phyloP scores from a whole-genome alignment of 345 rosid genomes.

The Heritiera fomes region DNA sequence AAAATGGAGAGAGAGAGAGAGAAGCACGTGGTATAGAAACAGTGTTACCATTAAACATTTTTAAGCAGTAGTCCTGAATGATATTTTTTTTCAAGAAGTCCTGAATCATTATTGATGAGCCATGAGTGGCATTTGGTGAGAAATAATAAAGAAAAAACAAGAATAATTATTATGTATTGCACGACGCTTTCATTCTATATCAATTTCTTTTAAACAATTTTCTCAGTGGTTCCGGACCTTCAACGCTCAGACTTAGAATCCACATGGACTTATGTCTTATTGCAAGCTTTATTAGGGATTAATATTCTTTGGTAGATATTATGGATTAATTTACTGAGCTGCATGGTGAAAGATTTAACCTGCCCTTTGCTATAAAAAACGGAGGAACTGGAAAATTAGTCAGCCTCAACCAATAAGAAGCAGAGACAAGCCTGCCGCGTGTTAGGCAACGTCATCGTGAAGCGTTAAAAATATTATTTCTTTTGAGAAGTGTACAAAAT shows the following conservation, averaged over 20 bases:
- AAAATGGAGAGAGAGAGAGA: neutral
- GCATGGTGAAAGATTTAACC: no score
- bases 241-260: no score
- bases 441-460: no score
- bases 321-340: neutral
- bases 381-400: no score
- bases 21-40: neutral
- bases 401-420: no score
- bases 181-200: neutral
- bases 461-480: no score
- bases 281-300: neutral
- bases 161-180: neutral
- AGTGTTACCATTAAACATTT: slow-evolving; percentile 4
- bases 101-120: no score
- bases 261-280: neutral
- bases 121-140: slow-evolving; percentile 14
- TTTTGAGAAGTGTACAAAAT: no score
- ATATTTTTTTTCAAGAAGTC: no score
- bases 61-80: neutral
- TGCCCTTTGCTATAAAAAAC: neutral
- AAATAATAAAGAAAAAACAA: slow-evolving; percentile 20
- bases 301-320: no score
- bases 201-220: no score
- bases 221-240: neutral
- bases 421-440: no score